These are phyloP conservation scores for Thozetella sp. DNA, from an alignment of 495 filamentous ascomycete genomes.

Conservation along the genomic window DNA sequence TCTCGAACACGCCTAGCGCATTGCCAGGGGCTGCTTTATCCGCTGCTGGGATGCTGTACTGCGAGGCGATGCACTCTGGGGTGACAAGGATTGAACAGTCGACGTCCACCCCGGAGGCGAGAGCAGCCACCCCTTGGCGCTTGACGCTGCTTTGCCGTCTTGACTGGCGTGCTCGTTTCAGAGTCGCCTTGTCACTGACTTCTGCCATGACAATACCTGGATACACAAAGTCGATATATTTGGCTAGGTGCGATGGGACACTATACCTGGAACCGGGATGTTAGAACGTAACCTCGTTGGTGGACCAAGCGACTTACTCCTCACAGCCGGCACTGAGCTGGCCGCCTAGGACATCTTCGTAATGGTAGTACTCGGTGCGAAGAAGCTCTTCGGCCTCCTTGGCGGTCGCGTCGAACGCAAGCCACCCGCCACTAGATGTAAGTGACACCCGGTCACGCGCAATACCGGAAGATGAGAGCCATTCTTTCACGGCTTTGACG, in stretches of 20 bases:
- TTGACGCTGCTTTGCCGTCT: too few relatives aligned
- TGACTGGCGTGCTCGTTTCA: background rate
- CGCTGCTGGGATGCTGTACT: constrained; percentile 17
- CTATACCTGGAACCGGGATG: background rate
- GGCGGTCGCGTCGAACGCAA: background rate
- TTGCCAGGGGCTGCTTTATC: constrained; percentile 13
- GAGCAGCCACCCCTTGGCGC: too few relatives aligned
- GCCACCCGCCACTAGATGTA: background rate
- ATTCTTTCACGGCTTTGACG: background rate
- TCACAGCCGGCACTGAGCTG: background rate
- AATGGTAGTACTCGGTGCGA: background rate
- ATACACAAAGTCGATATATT: background rate
- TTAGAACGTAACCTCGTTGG: background rate
- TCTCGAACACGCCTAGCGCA: constrained; percentile 16
- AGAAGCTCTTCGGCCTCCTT: background rate
- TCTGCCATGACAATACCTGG: background rate
- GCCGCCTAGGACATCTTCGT: background rate
- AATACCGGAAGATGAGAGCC: background rate
- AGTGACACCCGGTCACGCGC: background rate
- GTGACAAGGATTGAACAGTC: constrained; percentile 6
- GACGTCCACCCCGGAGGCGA: too few relatives aligned
- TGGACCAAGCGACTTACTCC: background rate
- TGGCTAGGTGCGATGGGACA: background rate
- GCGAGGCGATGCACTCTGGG: constrained; percentile 14
- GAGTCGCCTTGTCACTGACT: background rate